phyloP scores from a whole-genome alignment of 495 filamentous ascomycete genomes.

The Chaetomium tenue region DNA sequence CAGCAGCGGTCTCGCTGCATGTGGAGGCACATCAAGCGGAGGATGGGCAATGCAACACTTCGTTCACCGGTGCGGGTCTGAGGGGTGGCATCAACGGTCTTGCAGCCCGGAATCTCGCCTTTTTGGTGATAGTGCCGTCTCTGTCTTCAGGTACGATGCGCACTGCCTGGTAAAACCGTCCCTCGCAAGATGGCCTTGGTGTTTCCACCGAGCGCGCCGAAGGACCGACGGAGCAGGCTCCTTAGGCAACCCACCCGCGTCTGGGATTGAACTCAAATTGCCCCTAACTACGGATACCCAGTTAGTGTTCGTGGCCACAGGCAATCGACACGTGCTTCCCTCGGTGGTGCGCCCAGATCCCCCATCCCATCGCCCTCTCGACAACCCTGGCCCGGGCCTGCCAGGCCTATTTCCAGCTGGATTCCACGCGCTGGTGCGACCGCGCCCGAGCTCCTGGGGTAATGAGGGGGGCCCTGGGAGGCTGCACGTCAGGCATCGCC shows the following conservation, averaged over 20 bases:
- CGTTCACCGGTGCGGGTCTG: constrained; percentile 22
- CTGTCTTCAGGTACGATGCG: neutral
- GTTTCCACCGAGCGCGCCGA: neutral
- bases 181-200: neutral
- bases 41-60: constrained; percentile 15
- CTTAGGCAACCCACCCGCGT: neutral
- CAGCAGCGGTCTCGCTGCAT: constrained; percentile 9
- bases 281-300: no score
- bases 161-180: neutral
- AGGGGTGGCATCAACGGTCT: constrained; percentile 20
- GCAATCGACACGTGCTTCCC: constrained; percentile 11
- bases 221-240: constrained; percentile 17
- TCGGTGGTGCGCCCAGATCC: neutral
- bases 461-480: neutral
- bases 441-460: neutral
- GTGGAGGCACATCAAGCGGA: constrained; percentile 6
- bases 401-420: neutral
- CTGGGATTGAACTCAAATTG: neutral
- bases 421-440: constrained; percentile 3
- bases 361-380: neutral
- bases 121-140: constrained; percentile 9
- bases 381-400: neutral
- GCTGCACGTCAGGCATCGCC: neutral
- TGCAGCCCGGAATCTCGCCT: constrained; percentile 7
- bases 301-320: neutral